phyloP scores from a whole-genome alignment of 768 basidiomycete species.

The Leccinum truebloodii region DNA sequence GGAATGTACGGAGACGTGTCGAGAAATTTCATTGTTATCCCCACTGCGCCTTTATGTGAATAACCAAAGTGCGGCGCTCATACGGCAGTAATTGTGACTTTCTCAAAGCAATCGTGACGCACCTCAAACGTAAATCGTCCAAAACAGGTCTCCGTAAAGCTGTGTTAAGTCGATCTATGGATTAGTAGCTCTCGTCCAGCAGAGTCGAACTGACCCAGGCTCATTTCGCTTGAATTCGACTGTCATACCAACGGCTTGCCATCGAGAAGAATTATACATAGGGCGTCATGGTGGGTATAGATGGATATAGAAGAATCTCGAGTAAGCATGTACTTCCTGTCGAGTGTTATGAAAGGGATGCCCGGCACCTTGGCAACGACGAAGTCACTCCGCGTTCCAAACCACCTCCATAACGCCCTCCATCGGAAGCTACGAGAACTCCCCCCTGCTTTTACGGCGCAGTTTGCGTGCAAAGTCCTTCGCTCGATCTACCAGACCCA shows the following conservation, averaged over 20 bases:
- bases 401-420: constrained; percentile 24
- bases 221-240: constrained; percentile 24
- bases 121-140: constrained; percentile 30
- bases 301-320: constrained; percentile 27
- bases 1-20: constrained; percentile 1
- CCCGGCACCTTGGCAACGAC: constrained; percentile 30
- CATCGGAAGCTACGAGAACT: constrained; percentile 9
- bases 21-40: constrained; percentile 1
- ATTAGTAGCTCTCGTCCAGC: not conserved
- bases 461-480: constrained; percentile 46
- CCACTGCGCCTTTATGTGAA: constrained; percentile 26
- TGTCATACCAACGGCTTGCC: constrained; percentile 19
- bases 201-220: not conserved
- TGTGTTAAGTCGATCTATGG: constrained; percentile 15
- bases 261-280: constrained; percentile 15
- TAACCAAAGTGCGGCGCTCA: constrained; percentile 18
- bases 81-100: constrained; percentile 20
- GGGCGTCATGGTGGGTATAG: constrained; percentile 21
- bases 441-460: constrained; percentile 38
- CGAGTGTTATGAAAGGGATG: constrained; percentile 18
- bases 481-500: constrained; percentile 38
- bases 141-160: constrained; percentile 9
- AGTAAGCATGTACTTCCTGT: constrained; percentile 16
- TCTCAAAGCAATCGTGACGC: constrained; percentile 7
- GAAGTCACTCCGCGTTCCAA: constrained; percentile 11